Percentiles rank a stretch among this genome's conserved stretches.
Evolutionary conservation across 495 filamentous ascomycete genomes (phyloP).

Genomic region (Filosporella fistucella): DNA sequence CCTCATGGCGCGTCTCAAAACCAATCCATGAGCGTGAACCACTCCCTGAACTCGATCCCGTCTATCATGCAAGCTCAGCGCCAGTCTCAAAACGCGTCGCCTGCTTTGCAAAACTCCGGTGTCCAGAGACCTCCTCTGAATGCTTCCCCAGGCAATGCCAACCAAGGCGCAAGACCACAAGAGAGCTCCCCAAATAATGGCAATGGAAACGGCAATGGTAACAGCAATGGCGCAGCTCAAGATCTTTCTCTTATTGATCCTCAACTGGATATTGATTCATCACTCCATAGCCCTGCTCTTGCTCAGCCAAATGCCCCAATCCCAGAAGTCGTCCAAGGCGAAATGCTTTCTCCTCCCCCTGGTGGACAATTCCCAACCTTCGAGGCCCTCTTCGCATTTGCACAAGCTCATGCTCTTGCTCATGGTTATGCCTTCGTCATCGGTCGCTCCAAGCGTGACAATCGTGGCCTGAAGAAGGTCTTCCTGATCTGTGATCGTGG

Average conservation of each 20-base stretch:
- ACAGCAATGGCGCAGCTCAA: constrained; percentile 3
- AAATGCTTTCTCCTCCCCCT: constrained; percentile 47
- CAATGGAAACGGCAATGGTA: neutral
- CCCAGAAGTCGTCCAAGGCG: constrained; percentile 16
- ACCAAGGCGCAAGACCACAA: constrained; percentile 14
- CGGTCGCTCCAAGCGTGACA: constrained; percentile 49
- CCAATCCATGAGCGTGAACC: constrained; percentile 20
- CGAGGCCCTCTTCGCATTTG: constrained; percentile 48
- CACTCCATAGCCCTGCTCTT: constrained; percentile 9
- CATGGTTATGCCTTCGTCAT: constrained; percentile 56
- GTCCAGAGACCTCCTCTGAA: constrained; percentile 20
- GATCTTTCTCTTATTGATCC: constrained; percentile 26
- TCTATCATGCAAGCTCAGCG: constrained; percentile 4
- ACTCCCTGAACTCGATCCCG: constrained; percentile 17
- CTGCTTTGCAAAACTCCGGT: constrained; percentile 15
- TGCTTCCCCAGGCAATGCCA: constrained; percentile 8
- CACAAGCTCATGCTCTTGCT: constrained; percentile 47
- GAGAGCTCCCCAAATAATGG: constrained; percentile 4
- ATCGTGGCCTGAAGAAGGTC: constrained; percentile 53
- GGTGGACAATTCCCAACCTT: constrained; percentile 50
- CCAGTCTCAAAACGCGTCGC: constrained; percentile 21
- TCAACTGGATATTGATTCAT: constrained; percentile 23
- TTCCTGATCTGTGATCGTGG: constrained; percentile 54
- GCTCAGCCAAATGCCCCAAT: neutral
- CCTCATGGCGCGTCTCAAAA: constrained; percentile 17